Conservation (phyloP, 768 basidiomycete genomes). For the Astraeus odoratus region DNA sequence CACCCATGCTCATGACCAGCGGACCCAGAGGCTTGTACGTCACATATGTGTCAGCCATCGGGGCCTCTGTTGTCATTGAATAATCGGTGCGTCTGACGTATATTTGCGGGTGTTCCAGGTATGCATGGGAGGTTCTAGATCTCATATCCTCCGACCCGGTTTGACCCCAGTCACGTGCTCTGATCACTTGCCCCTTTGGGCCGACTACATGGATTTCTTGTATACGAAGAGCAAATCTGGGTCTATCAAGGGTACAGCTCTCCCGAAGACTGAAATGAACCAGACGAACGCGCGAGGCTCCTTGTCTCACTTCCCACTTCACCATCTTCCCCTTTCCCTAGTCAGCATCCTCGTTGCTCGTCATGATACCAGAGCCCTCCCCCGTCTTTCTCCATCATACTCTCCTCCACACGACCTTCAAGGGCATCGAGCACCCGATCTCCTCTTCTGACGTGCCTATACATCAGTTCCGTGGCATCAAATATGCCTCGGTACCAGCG, state of each 20-base stretch:
- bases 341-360: slow-evolving; percentile 4
- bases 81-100: too few relatives aligned
- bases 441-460: slow-evolving; percentile 51
- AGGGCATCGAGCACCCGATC: slow-evolving; percentile 52
- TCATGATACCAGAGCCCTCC: slow-evolving; percentile 24
- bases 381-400: slow-evolving; percentile 40
- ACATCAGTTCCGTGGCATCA: slow-evolving; percentile 72
- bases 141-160: not conserved
- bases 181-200: slow-evolving; percentile 21
- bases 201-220: slow-evolving; percentile 16
- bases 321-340: not conserved
- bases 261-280: slow-evolving; percentile 10
- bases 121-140: too few relatives aligned
- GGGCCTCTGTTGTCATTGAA: not conserved
- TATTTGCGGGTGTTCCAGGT: too few relatives aligned
- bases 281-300: not conserved
- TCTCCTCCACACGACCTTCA: slow-evolving; percentile 56
- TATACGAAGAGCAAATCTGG: slow-evolving; percentile 8
- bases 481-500: slow-evolving; percentile 66
- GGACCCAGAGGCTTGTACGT: not conserved
- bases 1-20: not conserved
- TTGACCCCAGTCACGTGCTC: slow-evolving; percentile 17
- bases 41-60: not conserved
- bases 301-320: not conserved
- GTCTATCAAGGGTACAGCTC: slow-evolving; percentile 17